Base-by-base conservation (phyloP, 2,329 filamentous ascomycete species). In the Claviceps sorghi region DNA sequence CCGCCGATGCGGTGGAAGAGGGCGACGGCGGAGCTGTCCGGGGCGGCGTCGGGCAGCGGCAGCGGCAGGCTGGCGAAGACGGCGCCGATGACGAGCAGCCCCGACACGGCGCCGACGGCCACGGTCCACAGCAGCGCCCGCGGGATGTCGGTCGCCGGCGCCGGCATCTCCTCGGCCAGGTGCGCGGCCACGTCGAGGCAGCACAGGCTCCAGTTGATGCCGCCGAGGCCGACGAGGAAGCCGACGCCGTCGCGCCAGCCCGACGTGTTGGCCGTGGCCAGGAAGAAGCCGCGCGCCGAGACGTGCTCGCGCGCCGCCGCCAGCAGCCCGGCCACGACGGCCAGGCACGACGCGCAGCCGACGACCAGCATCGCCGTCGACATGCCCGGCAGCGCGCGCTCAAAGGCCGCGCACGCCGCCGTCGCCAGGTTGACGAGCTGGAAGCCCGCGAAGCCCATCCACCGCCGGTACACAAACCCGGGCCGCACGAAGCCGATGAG, bases 161-260 rank as follows among this genome's bases (percentile, higher is more conserved):
- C 55, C 2, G 60, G 62, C n/a, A 64, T 63, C 53, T 64, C 62
- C 44, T 64, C 62, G 2, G 61, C 60, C 22, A 64, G 48, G 30
- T 64, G 61, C 1, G 60, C 60, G 13, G 58, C 57, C 11, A 61
- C 59, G 19, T 64, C 62, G 19, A 64, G 58, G 43, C 61, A 64
- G 1, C 59, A 63, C 21, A 63, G 61, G 49, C 60, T 62, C 62
- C 62, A 64, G 48, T 64, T 63, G 44, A 59, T 57, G 0, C 61
- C 61, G 32, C 59, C 61, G 50, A 64, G 58, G 15, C 61, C 62
- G 22, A 62, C 61, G 38, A 64, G 58, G 49, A 63, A 63, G 2
- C 61, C 61, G 32, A 64, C 52, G 7, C 62, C 62, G 10, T 61
- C 55, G 9, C 44, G 54, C 61, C 62, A 64, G 2, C 62, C 61